Base-by-base conservation (phyloP, 192 early-diverging fungal genomes). In the Backusella psychrophila region DNA sequence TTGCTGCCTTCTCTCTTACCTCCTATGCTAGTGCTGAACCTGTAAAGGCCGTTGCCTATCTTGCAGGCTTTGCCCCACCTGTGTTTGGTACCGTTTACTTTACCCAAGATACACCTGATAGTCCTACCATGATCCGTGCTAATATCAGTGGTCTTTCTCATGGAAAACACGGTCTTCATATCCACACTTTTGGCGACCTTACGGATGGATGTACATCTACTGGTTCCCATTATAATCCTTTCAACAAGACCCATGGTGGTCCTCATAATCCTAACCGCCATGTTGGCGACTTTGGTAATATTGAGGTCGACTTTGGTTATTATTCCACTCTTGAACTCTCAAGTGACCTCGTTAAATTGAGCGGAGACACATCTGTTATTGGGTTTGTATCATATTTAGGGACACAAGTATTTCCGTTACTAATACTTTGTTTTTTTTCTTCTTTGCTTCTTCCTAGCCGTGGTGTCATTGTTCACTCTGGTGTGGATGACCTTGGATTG, bases 281-380 rank as follows among this genome's bases (percentile, higher is more conserved):
- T 85, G 90, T 90, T 44, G 96, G 96, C 75, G 96, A 98, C 83
- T 89, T 98, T 69, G 96, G 96, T 78, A 97, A 96, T 84, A 73
- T 97, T 56, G 77, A 38, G n/a, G 91, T 87, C 23, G 78, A 80
- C 11, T 75, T 76, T 12, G 77, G 89, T 72, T 89, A 91, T 44
- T 79, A 71, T 70, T 89, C 85, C 44, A 78, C 76, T 34, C 44
- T 86, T 38, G 77, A 84, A n/a, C 72, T 84, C 59, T 69, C 79
- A 46, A 92, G 92, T 81, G 36, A 67, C 7, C 84, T 86, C 65
- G 77, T 96, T 72, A 84, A 87, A 41, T 87, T 96, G 70, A 84
- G 86, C 72, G 96, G 94, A 78, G 75, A 69, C n/a, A 81, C 87
- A 82, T 87, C 85, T 74, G 85, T 95, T 72, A 85, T 95, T 76